These are phyloP conservation scores for Chaetoscypha palmicola DNA, from an alignment of 2,329 filamentous ascomycete genomes.

Conservation along the genomic window DNA sequence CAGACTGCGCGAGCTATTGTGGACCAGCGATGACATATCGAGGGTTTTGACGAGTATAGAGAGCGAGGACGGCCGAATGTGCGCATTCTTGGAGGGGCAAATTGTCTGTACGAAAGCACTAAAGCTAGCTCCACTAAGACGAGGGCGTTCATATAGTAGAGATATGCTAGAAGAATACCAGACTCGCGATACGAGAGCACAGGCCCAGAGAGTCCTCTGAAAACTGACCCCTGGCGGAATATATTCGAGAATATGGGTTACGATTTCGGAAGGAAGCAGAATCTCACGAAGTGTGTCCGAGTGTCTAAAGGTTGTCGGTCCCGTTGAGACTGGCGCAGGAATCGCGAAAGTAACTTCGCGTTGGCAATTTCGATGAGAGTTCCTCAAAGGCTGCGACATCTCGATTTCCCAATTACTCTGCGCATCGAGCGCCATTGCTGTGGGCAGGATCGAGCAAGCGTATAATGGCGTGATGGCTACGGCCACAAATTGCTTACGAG, in stretches of 20 bases:
- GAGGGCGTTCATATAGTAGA: conserved; percentile 25
- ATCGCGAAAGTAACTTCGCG: not conserved
- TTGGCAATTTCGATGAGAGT: conserved; percentile 4
- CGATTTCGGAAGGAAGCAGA: conserved; percentile 28
- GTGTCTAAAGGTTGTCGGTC: no score
- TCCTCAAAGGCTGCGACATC: conserved; percentile 24
- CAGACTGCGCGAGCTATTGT: conserved; percentile 27
- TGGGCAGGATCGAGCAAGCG: no score
- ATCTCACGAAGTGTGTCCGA: conserved; percentile 18
- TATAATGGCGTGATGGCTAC: no score
- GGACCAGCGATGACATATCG: conserved; percentile 30
- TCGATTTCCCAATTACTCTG: conserved; percentile 30
- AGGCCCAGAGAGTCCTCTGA: conserved; percentile 27
- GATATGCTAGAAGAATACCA: conserved; percentile 28
- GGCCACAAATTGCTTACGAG: no score
- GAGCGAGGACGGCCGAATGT: conserved; percentile 28
- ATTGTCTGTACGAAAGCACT: conserved; percentile 28
- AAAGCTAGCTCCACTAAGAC: conserved; percentile 28
- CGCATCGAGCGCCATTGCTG: conserved; percentile 27
- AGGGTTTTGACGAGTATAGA: conserved; percentile 26
- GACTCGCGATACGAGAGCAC: conserved; percentile 26
- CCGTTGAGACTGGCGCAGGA: no score
- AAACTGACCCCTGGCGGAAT: conserved; percentile 18
- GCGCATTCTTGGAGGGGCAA: conserved; percentile 32
- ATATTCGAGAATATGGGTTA: conserved; percentile 27